Base-by-base conservation (phyloP, 352 stramenopile species). In the Globisporangium parvum region DNA sequence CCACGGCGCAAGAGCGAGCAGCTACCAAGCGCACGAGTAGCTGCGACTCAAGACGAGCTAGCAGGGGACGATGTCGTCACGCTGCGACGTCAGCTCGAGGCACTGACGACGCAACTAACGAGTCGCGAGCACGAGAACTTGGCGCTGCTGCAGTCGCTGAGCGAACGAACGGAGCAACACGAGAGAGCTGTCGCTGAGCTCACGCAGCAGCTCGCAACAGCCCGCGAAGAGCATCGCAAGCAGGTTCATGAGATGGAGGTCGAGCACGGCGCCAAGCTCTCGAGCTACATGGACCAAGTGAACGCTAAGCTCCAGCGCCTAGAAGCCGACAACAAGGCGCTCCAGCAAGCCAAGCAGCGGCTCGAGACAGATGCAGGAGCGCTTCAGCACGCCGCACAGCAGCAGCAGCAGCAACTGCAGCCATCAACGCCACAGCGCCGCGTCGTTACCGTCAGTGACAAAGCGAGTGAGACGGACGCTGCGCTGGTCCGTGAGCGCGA, bases 121-220 rank as follows among this genome's bases (percentile, higher is more conserved):
- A 66, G 59, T 1, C 53, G 66, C 39, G 71, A 87, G 45, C 52
- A 73, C 35, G 76, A 84, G 50, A 87, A 73, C 20, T 49, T 72
- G 2, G 45, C 66, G 4, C 65, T 87, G 11, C 48, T 82, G 42
- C 71, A 76, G 24, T 73, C 75, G 37, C 52, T 87, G 3, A 74
- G 63, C 21, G 58, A 59, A 8, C 65, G 73, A 1, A 78, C 75
- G 44, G 63, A 72, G 23, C 69, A 69, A 44, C 51, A 63, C 9
- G 21, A 70, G 17, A 67, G 66, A 35, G 31, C 31, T 2, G 31
- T 37, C 31, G 31, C 4, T 11, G 31, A 37, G 31, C 31, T 2
- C 31, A 37, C 31, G 8, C 6, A 37, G 31, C 31, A 37, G 10
- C 31, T 11, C 31, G 31, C 31, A 9, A 11, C 31, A 9, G 31